These are phyloP conservation scores for Rickenella mellea DNA, from an alignment of 768 basidiomycete genomes.

Conservation along the genomic window DNA sequence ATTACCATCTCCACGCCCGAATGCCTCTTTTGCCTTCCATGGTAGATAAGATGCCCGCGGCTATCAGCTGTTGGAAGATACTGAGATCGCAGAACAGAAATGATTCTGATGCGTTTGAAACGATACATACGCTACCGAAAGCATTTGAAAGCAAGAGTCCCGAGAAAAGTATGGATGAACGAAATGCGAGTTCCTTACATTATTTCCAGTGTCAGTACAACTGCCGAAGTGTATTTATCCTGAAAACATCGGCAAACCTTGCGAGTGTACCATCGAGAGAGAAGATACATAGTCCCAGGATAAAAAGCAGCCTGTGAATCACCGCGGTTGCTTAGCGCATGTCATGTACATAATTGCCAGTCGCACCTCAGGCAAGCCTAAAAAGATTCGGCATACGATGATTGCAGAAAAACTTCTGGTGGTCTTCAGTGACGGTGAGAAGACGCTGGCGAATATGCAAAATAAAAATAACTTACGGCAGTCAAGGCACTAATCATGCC, in stretches of 20 bases:
- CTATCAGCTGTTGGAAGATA: constrained; percentile 16
- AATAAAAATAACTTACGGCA: constrained; percentile 8
- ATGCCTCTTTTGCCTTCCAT: constrained; percentile 24
- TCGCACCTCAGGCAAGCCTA: constrained; percentile 14
- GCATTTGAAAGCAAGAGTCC: constrained; percentile 58
- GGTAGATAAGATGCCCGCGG: constrained; percentile 23
- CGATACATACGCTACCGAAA: constrained; percentile 45
- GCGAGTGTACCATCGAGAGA: constrained; percentile 15
- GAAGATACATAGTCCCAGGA: constrained; percentile 14
- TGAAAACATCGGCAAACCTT: no score
- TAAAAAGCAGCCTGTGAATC: constrained; percentile 8
- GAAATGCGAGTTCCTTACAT: constrained; percentile 49
- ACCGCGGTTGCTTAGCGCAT: background rate
- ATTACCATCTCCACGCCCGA: constrained; percentile 24
- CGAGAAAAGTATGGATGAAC: constrained; percentile 47
- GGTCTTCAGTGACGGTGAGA: constrained; percentile 20
- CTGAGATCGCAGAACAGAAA: background rate
- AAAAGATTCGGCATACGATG: constrained; percentile 1
- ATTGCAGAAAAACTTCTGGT: background rate
- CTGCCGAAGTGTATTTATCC: no score
- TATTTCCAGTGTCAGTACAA: no score
- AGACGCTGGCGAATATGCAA: constrained; percentile 11
- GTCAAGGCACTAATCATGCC: constrained; percentile 11
- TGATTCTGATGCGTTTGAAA: no score
- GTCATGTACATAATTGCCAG: background rate